A percentile compares a stretch with the other conserved stretches of the same genome.
phyloP scores from a whole-genome alignment of 139 green algal genomes.

The Mychonastes homosphaera region DNA sequence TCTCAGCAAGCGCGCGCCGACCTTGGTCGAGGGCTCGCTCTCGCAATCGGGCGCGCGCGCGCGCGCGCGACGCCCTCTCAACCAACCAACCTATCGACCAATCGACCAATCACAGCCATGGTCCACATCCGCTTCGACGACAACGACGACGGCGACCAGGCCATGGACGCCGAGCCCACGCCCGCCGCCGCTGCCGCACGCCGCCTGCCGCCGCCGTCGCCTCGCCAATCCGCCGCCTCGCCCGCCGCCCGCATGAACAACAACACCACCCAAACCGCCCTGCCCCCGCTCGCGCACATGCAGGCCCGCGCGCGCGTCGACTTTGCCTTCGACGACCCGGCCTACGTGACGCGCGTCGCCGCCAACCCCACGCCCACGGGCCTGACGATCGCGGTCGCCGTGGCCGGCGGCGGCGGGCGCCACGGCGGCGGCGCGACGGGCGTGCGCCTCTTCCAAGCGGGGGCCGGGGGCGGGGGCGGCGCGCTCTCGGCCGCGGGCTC shows the following conservation, averaged over 20 bases:
- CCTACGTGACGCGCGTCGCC: constrained; percentile 46
- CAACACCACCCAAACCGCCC: neutral
- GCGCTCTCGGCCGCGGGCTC: too few relatives aligned
- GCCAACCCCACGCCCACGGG: constrained; percentile 41
- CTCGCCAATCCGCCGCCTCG: neutral
- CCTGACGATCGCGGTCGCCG: constrained; percentile 43
- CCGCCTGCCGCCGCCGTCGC: neutral
- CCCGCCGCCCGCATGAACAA: neutral
- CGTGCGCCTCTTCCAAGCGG: too few relatives aligned
- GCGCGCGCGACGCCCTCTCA: too few relatives aligned
- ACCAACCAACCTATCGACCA: too few relatives aligned
- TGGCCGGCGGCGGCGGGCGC: constrained; percentile 16
- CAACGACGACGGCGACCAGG: constrained; percentile 10
- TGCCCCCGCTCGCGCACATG: constrained; percentile 12
- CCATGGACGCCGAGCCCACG: constrained; percentile 2
- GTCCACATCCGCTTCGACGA: constrained; percentile 16
- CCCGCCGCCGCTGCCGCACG: neutral
- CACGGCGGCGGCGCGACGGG: constrained; percentile 41
- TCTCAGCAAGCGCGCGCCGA: too few relatives aligned
- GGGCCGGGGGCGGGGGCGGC: too few relatives aligned
- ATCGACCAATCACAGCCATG: too few relatives aligned
- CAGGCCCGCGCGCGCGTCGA: constrained; percentile 27
- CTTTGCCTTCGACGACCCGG: constrained; percentile 38
- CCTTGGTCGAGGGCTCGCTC: too few relatives aligned
- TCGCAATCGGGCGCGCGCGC: too few relatives aligned